phyloP scores from a whole-genome alignment of 2,329 filamentous ascomycete species.

The Claviceps spartinae region DNA sequence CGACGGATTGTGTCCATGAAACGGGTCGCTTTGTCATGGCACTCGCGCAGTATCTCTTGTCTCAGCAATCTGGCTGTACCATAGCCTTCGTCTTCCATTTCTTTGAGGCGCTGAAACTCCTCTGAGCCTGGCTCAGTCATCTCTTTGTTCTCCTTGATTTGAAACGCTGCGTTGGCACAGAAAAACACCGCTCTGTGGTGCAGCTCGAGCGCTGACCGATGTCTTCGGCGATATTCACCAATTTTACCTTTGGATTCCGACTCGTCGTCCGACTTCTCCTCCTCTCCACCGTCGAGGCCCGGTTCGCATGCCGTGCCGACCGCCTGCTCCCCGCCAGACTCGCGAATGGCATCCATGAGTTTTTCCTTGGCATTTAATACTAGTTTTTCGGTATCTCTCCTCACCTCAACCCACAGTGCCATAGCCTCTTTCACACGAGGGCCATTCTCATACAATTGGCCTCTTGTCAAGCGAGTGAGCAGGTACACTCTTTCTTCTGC shows the following conservation, averaged over 20 bases:
- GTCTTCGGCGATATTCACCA: conserved; percentile 43
- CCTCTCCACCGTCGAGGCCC: not conserved
- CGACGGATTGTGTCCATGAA: conserved; percentile 50
- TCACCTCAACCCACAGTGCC: conserved; percentile 50
- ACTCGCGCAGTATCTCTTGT: conserved; percentile 58
- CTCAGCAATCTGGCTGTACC: conserved; percentile 65
- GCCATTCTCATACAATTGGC: conserved; percentile 69
- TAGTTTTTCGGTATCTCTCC: conserved; percentile 33
- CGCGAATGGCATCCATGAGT: conserved; percentile 35
- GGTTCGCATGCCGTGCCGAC: conserved; percentile 2
- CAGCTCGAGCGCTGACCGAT: conserved; percentile 63
- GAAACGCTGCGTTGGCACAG: conserved; percentile 67
- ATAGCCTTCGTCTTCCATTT: conserved; percentile 59
- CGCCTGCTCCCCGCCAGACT: conserved; percentile 8
- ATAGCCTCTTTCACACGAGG: conserved; percentile 55
- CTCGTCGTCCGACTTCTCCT: conserved; percentile 16
- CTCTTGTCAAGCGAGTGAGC: conserved; percentile 48
- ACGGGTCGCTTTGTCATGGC: conserved; percentile 20
- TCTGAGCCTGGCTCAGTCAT: conserved; percentile 53
- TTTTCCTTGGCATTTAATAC: conserved; percentile 53
- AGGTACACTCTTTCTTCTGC: conserved; percentile 56
- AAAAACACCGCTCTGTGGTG: conserved; percentile 78
- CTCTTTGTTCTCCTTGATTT: conserved; percentile 60
- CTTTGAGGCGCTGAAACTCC: conserved; percentile 52
- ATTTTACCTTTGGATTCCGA: conserved; percentile 28